Evolutionary conservation across 148 eudicot species (phyloP).

Genomic region (Vaccinium vitisidaea): DNA sequence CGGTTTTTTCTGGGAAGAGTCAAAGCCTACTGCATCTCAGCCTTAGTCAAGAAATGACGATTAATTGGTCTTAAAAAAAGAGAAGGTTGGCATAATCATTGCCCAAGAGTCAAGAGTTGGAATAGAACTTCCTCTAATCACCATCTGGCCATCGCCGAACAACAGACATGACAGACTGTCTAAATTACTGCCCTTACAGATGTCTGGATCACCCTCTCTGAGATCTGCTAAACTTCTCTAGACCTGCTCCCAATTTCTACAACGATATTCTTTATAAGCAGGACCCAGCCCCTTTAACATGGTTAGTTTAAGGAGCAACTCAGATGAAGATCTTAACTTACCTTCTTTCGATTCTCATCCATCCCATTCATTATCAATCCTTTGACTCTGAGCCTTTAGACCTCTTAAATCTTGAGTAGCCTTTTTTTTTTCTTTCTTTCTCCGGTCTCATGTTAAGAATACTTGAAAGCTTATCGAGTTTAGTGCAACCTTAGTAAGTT

Average conservation of each 20-base stretch:
- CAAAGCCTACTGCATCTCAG: background rate
- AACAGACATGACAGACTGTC: background rate
- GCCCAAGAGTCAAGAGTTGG: background rate
- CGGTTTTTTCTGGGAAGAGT: background rate
- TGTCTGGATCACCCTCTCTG: background rate
- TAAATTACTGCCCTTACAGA: slow-evolving; percentile 1
- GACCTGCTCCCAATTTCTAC: background rate
- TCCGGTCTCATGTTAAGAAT: background rate
- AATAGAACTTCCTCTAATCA: background rate
- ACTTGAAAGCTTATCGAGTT: background rate
- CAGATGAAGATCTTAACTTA: background rate
- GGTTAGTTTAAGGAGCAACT: background rate
- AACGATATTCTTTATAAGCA: background rate
- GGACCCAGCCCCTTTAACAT: background rate
- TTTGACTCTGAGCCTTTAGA: background rate
- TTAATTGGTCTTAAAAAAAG: background rate
- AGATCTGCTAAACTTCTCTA: background rate
- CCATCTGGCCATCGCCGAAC: background rate
- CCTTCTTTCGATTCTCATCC: background rate
- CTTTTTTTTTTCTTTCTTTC: background rate
- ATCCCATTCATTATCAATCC: background rate
- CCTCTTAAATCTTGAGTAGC: background rate
- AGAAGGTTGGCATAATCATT: background rate
- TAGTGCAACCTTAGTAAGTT: background rate
- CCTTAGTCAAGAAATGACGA: background rate